A percentile compares a stretch with the other conserved stretches of the same genome.
Evolutionary conservation across 129 eudicot species (phyloP).

Genomic region (Arctium minus): DNA sequence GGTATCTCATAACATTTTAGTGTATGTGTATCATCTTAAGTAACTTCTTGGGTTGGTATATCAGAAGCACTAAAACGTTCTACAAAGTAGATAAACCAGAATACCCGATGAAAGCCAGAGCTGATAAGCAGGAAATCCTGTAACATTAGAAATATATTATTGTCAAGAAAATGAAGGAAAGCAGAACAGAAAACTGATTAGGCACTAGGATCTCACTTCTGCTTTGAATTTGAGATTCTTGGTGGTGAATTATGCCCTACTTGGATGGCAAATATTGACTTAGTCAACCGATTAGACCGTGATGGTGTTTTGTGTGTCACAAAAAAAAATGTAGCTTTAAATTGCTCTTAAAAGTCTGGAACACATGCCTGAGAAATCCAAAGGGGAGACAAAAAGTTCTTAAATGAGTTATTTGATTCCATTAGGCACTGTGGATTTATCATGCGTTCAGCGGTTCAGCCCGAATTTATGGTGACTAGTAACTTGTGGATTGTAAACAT

Average conservation of each 20-base stretch:
- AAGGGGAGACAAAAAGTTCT: neutral
- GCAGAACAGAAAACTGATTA: neutral
- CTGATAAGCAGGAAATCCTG: conserved; percentile 11
- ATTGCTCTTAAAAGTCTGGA: neutral
- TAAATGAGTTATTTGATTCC: neutral
- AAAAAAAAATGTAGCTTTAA: neutral
- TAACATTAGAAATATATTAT: neutral
- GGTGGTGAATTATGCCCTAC: neutral
- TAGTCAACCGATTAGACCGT: conserved; percentile 9
- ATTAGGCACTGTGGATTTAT: neutral
- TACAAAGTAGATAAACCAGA: conserved; percentile 7
- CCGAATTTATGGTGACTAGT: neutral
- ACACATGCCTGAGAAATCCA: neutral
- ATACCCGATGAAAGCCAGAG: conserved; percentile 5
- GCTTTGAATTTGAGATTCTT: neutral
- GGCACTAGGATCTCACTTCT: neutral
- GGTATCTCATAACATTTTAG: neutral
- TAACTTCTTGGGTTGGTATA: neutral
- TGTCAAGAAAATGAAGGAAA: conserved; percentile 1
- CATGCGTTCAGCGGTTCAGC: neutral
- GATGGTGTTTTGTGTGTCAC: neutral
- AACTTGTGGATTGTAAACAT: neutral
- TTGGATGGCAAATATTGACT: neutral
- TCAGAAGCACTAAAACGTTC: neutral
- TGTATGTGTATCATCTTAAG: neutral